Percentiles rank a stretch among this genome's conserved stretches.
Conservation (phyloP, 2,329 filamentous ascomycete species). For the Trichoderma aggressivum region DNA sequence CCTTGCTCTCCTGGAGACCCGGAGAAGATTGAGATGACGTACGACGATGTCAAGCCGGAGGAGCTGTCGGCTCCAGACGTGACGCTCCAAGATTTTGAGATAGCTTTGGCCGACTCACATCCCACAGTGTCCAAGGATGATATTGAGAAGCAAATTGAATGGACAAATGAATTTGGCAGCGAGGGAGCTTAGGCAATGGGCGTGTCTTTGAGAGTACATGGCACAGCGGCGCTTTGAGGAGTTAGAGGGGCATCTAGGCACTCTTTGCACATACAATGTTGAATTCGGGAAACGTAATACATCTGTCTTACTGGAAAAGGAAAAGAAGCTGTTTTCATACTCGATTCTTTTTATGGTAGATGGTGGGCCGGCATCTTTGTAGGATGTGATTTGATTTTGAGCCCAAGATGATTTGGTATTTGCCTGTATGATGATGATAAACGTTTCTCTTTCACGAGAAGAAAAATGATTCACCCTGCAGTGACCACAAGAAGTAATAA, state of each 20-base stretch:
- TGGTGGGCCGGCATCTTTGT: background rate
- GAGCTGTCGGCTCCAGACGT: slow-evolving; percentile 83
- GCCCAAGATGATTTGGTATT: background rate
- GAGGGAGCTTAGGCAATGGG: slow-evolving; percentile 59
- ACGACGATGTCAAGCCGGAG: slow-evolving; percentile 82
- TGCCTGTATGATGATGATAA: background rate
- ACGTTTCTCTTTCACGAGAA: background rate
- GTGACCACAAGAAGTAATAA: background rate
- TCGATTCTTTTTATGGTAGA: background rate
- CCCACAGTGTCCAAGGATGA: slow-evolving; percentile 90
- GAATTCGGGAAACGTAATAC: slow-evolving; percentile 14
- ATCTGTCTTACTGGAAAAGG: slow-evolving; percentile 1
- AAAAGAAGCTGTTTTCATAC: slow-evolving; percentile 1
- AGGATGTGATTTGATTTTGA: background rate
- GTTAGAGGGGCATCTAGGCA: slow-evolving; percentile 27
- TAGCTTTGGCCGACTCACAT: slow-evolving; percentile 81
- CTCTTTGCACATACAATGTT: slow-evolving; percentile 20
- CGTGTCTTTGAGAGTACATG: slow-evolving; percentile 23
- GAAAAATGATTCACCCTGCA: background rate
- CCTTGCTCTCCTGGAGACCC: slow-evolving; percentile 91
- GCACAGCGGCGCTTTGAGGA: slow-evolving; percentile 32
- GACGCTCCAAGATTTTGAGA: slow-evolving; percentile 86
- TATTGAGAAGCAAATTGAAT: slow-evolving; percentile 78
- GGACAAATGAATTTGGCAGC: slow-evolving; percentile 95
- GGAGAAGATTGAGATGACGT: slow-evolving; percentile 88